Conservation (phyloP, 108 stramenopile genomes). For the Discostella stelligeroides region DNA sequence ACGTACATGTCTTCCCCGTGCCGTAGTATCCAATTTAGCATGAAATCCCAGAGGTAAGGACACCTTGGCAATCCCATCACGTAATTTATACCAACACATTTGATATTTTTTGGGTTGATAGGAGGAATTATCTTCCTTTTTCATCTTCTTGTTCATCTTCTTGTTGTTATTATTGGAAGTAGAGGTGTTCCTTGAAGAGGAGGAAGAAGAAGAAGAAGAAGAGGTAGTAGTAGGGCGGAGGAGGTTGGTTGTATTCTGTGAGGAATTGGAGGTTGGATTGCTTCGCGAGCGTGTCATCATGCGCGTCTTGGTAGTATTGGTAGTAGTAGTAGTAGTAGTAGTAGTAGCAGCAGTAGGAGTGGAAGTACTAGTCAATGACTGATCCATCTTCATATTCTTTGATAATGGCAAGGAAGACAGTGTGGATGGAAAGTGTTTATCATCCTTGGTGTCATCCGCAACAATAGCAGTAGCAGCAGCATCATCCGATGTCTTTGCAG, state of each 20-base stretch:
- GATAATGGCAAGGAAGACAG: conserved; percentile 15
- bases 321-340: neutral
- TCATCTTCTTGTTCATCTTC: too few species aligned
- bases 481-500: neutral
- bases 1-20: conserved; percentile 65
- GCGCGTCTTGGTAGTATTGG: neutral
- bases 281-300: conserved; percentile 30
- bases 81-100: conserved; percentile 50
- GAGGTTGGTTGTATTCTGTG: too few species aligned
- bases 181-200: neutral
- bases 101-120: conserved; percentile 38
- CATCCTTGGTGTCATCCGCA: neutral
- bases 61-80: conserved; percentile 78
- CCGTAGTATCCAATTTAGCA: conserved; percentile 64
- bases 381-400: neutral
- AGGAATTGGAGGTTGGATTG: conserved; percentile 2
- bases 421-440: neutral
- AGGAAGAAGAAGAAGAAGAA: neutral
- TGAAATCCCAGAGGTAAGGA: conserved; percentile 73
- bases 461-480: neutral
- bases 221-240: too few species aligned
- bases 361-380: too few species aligned
- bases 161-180: neutral
- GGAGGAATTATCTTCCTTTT: conserved; percentile 14
- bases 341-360: neutral